Conservation (phyloP, 2,329 filamentous ascomycete genomes). For the Bisporella sp. region DNA sequence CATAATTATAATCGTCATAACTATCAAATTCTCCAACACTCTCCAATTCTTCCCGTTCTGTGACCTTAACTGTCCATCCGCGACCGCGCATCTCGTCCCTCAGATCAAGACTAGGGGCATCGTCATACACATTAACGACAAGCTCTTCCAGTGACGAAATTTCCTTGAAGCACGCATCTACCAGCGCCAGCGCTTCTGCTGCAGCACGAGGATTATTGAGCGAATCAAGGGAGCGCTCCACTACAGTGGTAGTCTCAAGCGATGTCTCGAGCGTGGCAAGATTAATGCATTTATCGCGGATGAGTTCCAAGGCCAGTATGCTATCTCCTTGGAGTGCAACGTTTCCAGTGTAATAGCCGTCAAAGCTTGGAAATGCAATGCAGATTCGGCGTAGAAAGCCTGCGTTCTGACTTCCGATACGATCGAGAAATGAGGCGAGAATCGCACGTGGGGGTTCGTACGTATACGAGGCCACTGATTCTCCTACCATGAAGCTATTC, state of each 20-base stretch:
- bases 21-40: too few species aligned
- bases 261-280: constrained; percentile 10
- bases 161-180: constrained; percentile 12
- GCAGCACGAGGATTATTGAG: constrained; percentile 4
- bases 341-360: background rate
- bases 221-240: background rate
- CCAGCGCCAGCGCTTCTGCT: constrained; percentile 9
- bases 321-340: constrained; percentile 8
- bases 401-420: background rate
- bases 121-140: constrained; percentile 11
- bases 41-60: background rate
- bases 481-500: too few species aligned
- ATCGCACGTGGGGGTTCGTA: background rate
- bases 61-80: constrained; percentile 13
- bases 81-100: constrained; percentile 8
- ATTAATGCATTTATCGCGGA: constrained; percentile 11
- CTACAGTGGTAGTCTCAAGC: background rate
- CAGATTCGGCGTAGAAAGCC: background rate
- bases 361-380: constrained; percentile 6
- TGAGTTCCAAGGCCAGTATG: constrained; percentile 12
- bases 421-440: background rate
- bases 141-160: constrained; percentile 12
- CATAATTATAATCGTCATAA: too few species aligned
- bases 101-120: constrained; percentile 6
- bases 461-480: too few species aligned